Evolutionary conservation across 805 yeast genomes (phyloP).

Genomic region (Kodamaea leandrae): DNA sequence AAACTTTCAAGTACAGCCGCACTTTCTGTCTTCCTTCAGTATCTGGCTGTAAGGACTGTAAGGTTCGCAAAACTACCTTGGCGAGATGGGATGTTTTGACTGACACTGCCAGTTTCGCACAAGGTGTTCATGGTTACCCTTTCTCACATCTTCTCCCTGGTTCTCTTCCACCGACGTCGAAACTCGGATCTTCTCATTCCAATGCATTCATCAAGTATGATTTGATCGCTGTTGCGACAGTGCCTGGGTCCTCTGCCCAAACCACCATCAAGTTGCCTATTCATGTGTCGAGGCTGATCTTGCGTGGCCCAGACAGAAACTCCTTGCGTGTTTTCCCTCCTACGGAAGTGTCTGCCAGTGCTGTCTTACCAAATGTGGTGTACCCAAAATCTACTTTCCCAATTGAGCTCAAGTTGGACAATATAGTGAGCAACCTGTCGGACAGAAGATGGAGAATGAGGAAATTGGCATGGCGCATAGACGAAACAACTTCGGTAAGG

Average conservation of each 20-base stretch:
- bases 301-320: constrained; percentile 80
- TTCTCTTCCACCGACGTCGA: constrained; percentile 72
- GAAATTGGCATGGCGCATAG: constrained; percentile 82
- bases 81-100: constrained; percentile 87
- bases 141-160: constrained; percentile 90
- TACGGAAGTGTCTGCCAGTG: constrained; percentile 82
- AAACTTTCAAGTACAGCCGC: constrained; percentile 60
- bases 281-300: constrained; percentile 69
- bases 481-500: constrained; percentile 70
- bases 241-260: constrained; percentile 20
- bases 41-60: constrained; percentile 58
- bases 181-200: constrained; percentile 54
- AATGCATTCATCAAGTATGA: constrained; percentile 65
- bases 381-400: constrained; percentile 87
- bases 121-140: constrained; percentile 83
- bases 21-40: constrained; percentile 64
- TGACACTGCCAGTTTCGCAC: constrained; percentile 52
- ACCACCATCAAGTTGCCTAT: constrained; percentile 56
- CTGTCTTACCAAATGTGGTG: constrained; percentile 82
- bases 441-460: constrained; percentile 89
- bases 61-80: constrained; percentile 52
- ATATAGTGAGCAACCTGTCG: constrained; percentile 49
- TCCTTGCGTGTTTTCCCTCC: constrained; percentile 94
- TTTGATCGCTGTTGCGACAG: constrained; percentile 57
- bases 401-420: constrained; percentile 77